Percentiles rank a stretch among this genome's conserved stretches.
Conservation (phyloP, 129 eudicot species). For the Helianthus tuberosus region DNA sequence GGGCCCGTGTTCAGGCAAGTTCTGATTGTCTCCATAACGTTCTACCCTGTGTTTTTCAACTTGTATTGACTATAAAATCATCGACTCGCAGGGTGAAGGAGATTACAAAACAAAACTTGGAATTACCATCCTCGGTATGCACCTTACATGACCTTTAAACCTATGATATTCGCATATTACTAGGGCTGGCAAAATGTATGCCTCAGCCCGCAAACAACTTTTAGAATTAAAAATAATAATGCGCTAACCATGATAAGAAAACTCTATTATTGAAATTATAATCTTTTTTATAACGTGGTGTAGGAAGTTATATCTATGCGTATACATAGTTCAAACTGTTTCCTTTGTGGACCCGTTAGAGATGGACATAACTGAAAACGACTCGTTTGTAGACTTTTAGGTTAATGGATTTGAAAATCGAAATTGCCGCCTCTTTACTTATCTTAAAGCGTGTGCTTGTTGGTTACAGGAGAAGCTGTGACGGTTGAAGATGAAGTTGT, state of each 20-base stretch:
- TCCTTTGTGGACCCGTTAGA: background rate
- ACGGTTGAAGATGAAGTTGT: conserved; percentile 96
- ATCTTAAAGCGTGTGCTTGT: background rate
- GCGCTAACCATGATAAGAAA: too few relatives aligned
- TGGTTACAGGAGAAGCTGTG: conserved; percentile 82
- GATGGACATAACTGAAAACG: background rate
- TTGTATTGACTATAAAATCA: conserved; percentile 4
- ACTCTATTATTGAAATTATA: too few relatives aligned
- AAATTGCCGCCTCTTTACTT: background rate
- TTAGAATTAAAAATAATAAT: background rate
- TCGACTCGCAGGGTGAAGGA: conserved; percentile 71
- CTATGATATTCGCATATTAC: background rate
- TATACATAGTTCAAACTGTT: background rate
- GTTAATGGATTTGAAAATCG: background rate
- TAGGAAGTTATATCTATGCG: too few relatives aligned
- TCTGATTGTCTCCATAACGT: background rate
- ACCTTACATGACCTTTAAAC: background rate
- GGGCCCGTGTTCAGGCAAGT: conserved; percentile 96
- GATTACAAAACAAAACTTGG: conserved; percentile 87
- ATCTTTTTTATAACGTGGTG: too few relatives aligned
- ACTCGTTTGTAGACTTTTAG: background rate
- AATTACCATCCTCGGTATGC: conserved; percentile 82
- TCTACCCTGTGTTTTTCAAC: background rate
- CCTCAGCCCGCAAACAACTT: background rate
- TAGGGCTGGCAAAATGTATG: background rate